Evolutionary conservation across 1,284 basidiomycete species (phyloP).

Genomic region (Ustilago shanxiensis): DNA sequence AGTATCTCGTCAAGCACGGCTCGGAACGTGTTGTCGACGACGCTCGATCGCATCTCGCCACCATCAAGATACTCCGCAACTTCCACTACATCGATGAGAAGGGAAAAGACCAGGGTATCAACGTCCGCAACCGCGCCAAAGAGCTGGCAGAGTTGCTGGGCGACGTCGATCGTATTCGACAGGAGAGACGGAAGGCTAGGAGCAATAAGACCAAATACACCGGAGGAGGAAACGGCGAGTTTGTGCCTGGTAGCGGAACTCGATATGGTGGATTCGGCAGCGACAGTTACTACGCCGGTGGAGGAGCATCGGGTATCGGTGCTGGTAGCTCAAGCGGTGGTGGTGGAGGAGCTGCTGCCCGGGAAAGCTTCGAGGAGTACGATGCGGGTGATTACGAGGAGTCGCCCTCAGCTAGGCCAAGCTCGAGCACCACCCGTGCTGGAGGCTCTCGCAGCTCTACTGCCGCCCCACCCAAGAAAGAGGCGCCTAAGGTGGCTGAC

Average conservation of each 20-base stretch:
- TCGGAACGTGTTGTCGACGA: constrained; percentile 98
- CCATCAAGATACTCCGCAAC: constrained; percentile 95
- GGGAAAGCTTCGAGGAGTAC: constrained; percentile 84
- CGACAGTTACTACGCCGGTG: constrained; percentile 74
- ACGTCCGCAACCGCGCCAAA: constrained; percentile 93
- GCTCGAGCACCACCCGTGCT: constrained; percentile 31
- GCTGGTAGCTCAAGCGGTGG: constrained; percentile 72
- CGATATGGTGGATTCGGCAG: constrained; percentile 87
- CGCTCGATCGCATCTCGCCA: constrained; percentile 91
- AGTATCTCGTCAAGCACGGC: constrained; percentile 98
- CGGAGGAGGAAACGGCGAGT: constrained; percentile 84
- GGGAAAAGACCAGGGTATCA: constrained; percentile 98
- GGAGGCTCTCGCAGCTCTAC: constrained; percentile 22
- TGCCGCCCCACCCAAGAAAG: constrained; percentile 51
- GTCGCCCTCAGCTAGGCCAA: constrained; percentile 44
- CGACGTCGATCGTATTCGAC: constrained; percentile 90
- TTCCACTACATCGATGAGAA: constrained; percentile 99
- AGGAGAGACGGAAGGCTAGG: constrained; percentile 92
- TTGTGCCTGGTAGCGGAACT: constrained; percentile 75
- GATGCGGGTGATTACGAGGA: constrained; percentile 95
- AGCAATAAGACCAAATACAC: constrained; percentile 91
- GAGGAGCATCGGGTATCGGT: constrained; percentile 73
- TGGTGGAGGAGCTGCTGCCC: constrained; percentile 74
- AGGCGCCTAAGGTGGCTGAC: constrained; percentile 73
- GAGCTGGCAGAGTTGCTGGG: constrained; percentile 89